phyloP scores from a whole-genome alignment of 192 early-diverging fungal genomes.

The Umbelopsis sp. region DNA sequence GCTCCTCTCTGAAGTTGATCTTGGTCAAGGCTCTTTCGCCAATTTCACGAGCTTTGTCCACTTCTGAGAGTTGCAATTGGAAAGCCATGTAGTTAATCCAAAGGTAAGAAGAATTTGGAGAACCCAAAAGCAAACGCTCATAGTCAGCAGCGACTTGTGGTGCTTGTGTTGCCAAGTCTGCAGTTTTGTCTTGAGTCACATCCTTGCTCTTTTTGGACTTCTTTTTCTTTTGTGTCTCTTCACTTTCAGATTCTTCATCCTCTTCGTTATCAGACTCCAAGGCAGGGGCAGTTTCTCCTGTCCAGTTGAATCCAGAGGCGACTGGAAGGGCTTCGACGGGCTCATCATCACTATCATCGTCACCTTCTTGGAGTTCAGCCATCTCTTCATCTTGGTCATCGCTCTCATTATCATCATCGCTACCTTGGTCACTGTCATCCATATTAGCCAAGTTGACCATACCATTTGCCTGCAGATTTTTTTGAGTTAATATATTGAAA shows the following conservation, averaged over 20 bases:
- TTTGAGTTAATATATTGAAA: neutral
- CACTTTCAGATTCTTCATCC: conserved; percentile 34
- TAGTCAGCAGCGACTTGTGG: conserved; percentile 84
- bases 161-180: conserved; percentile 64
- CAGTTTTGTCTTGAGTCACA: conserved; percentile 69
- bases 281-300: conserved; percentile 39
- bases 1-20: conserved; percentile 89
- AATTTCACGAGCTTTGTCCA: conserved; percentile 89
- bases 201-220: conserved; percentile 66
- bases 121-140: conserved; percentile 90
- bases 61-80: conserved; percentile 92
- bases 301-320: conserved; percentile 43
- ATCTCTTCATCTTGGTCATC: conserved; percentile 34
- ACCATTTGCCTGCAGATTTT: neutral
- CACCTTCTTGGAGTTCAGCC: neutral
- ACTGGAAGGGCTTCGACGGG: conserved; percentile 35
- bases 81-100: conserved; percentile 99
- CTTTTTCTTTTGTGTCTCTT: conserved; percentile 43
- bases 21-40: conserved; percentile 94
- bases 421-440: conserved; percentile 40
- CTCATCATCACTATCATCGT: conserved; percentile 32
- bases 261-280: conserved; percentile 50
- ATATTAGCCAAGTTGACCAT: conserved; percentile 21
- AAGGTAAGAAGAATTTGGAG: conserved; percentile 94
- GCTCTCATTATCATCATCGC: conserved; percentile 33